Evolutionary conservation across 805 yeast species (phyloP).

Genomic region (Saccharomyces kudriavzevii): DNA sequence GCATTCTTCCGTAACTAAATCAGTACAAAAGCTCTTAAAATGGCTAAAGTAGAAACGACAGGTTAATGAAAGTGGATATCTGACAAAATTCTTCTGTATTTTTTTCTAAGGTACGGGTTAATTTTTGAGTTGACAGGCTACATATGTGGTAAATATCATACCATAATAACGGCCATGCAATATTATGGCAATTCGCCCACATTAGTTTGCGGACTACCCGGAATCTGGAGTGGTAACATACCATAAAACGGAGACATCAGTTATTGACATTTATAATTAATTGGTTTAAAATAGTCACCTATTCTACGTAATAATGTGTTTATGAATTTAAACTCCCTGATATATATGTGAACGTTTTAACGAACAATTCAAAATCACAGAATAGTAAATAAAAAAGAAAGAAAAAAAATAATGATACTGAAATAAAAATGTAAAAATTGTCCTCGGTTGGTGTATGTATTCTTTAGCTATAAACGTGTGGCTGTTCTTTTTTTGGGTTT

Average conservation of each 20-base stretch:
- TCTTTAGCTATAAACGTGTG: background rate
- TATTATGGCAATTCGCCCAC: background rate
- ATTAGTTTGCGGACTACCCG: background rate
- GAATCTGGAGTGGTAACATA: background rate
- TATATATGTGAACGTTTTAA: background rate
- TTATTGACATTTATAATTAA: background rate
- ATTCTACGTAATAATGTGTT: background rate
- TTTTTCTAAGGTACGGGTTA: background rate
- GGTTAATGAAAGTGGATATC: constrained; percentile 1
- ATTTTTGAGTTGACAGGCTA: background rate
- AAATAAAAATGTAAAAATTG: background rate
- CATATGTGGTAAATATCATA: background rate
- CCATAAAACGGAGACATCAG: background rate
- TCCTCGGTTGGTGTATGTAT: background rate
- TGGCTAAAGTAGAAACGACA: background rate
- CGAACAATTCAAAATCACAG: background rate
- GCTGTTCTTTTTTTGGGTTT: background rate
- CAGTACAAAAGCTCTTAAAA: background rate
- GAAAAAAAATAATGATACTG: background rate
- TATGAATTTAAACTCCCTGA: background rate
- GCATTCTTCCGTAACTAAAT: background rate
- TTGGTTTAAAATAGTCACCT: background rate
- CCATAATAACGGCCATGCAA: background rate
- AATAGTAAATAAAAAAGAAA: background rate
- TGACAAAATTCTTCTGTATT: background rate